Evolutionary conservation across 2,329 filamentous ascomycete species (phyloP), one percentile per base, ranked within the genome.

Genomic region (Beauveria varroae): DNA sequence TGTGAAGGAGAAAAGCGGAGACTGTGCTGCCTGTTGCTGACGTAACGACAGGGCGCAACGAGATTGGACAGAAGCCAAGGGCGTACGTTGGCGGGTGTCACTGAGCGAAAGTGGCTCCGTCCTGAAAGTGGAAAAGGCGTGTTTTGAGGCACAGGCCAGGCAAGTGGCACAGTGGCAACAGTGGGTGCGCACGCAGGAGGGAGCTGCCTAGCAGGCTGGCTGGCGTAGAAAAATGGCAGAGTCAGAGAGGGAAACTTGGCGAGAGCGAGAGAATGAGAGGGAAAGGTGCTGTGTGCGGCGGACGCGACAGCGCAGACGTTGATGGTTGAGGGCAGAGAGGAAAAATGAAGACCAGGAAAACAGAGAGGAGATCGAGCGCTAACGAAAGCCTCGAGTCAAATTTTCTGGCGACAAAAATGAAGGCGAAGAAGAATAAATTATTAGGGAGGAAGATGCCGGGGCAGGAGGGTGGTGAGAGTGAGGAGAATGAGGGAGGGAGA

Each of bases 321-420:
- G 55, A 16, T 30, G 8, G 34, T 34, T 28, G 46, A 16, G 28
- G 37, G 46, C 5, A 54, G 47, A 41, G 55, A 55, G 61, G 51
- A 44, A 24, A 59, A 59, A 58, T 41, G 44, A 50, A 46, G 62
- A 40, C 60, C 54, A 41, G 62, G 59, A 47, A 60, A 61, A 60
- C 34, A 60, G 43, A 62, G 60, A 61, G 60, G 62, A 63, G 66
- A 70, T 71, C 78, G 78, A 82, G 75, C 73, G 75, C 79, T 81
- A 82, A 71, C 72, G 64, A 81, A 77, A 77, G 75, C 72, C 75
- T 77, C 75, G 74, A 75, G 63, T 63, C 63, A 67, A 50, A 43
- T 66, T 63, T 66, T 68, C 67, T 55, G 61, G 61, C 63, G 49
- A 62, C 53, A 66, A 61, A 63, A 62, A 49, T 52, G 62, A 64